Percentiles rank a stretch among this genome's conserved stretches.
These are phyloP conservation scores for Cunninghamia lanceolata DNA, from an alignment of 75 land plant genomes.

Conservation along the genomic window DNA sequence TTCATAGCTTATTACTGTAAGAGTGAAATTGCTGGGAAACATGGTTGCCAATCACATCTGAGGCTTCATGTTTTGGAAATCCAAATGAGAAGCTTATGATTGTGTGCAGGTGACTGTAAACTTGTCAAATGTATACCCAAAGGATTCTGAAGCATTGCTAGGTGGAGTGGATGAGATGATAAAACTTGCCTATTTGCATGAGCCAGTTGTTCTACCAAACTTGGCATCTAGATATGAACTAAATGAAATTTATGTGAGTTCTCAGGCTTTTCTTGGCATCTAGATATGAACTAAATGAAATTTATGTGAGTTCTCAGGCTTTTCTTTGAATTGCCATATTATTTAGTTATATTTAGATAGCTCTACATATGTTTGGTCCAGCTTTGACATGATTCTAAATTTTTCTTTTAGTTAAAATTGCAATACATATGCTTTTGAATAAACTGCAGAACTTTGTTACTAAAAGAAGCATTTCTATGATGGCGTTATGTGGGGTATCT, in stretches of 20 bases:
- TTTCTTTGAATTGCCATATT: background rate
- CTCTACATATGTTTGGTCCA: background rate
- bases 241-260: too few relatives aligned
- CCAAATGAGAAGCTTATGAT: background rate
- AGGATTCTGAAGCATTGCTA: too few relatives aligned
- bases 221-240: constrained; percentile 83
- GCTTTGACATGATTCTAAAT: background rate
- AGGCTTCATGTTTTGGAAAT: background rate
- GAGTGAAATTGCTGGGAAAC: background rate
- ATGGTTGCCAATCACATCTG: background rate
- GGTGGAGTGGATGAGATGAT: constrained; percentile 99
- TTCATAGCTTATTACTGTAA: background rate
- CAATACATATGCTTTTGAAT: background rate
- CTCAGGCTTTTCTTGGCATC: constrained; percentile 24
- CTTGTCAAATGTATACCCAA: constrained; percentile 56
- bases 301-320: constrained; percentile 63
- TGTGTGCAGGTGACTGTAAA: constrained; percentile 59
- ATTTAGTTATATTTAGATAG: background rate
- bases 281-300: too few relatives aligned
- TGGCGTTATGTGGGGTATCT: background rate
- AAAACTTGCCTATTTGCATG: constrained; percentile 94
- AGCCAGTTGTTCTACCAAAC: constrained; percentile 93
- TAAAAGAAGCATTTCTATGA: too few relatives aligned
- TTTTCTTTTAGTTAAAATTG: background rate
- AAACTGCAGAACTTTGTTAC: background rate